Conservation (phyloP, 2,329 filamentous ascomycete genomes). For the Byssochlamys sp. region DNA sequence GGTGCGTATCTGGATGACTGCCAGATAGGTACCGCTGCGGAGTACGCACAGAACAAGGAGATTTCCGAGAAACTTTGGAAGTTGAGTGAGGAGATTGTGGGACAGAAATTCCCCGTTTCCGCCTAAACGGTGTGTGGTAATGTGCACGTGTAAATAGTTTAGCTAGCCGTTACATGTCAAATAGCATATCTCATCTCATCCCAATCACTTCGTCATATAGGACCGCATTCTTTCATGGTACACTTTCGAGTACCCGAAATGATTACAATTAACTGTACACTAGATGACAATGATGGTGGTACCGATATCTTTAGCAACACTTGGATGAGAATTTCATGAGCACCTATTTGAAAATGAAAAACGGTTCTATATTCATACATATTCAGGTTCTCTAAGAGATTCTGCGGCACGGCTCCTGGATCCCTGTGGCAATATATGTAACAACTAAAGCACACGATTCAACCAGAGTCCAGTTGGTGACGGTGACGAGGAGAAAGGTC, state of each 20-base stretch:
- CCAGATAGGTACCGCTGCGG: slow-evolving; percentile 15
- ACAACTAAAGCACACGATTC: too few relatives aligned
- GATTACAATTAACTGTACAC: too few relatives aligned
- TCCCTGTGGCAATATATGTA: background rate
- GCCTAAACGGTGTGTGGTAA: background rate
- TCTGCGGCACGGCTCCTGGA: background rate
- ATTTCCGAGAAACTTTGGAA: slow-evolving; percentile 30
- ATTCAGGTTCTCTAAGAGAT: background rate
- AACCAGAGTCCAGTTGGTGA: background rate
- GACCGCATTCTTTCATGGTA: too few relatives aligned
- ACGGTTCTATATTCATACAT: background rate
- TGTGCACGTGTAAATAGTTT: background rate
- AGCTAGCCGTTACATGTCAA: background rate
- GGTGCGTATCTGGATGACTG: slow-evolving; percentile 24
- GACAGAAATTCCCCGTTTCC: slow-evolving; percentile 21
- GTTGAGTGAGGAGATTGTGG: slow-evolving; percentile 29
- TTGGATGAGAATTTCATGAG: too few relatives aligned
- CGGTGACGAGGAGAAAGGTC: background rate
- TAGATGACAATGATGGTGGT: too few relatives aligned
- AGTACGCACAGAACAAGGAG: slow-evolving; percentile 25
- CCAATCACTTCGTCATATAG: too few relatives aligned
- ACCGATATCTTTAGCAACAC: too few relatives aligned
- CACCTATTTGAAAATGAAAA: too few relatives aligned
- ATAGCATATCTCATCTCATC: background rate
- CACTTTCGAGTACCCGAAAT: too few relatives aligned